Conservation (phyloP, 176 grass and related monocot species). For the Juncus inflexus region DNA sequence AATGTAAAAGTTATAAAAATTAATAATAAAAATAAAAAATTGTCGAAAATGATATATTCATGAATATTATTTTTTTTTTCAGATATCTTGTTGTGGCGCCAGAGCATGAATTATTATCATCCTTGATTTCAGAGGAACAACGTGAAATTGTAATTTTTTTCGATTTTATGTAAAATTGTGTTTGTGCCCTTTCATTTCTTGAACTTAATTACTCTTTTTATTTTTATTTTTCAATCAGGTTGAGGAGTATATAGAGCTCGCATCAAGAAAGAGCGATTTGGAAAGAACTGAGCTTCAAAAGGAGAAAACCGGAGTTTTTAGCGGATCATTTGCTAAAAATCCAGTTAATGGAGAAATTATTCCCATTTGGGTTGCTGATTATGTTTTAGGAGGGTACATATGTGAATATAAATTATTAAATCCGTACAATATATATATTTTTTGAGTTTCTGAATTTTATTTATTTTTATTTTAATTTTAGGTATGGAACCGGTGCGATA, state of each 20-base stretch:
- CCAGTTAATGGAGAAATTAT: slow-evolving; percentile 77
- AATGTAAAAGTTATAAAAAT: no score
- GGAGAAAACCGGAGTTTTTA: slow-evolving; percentile 94
- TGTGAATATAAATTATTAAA: neutral
- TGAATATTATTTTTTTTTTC: slow-evolving; percentile 27
- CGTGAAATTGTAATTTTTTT: slow-evolving; percentile 38
- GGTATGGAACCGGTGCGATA: slow-evolving; percentile 93
- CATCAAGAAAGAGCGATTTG: slow-evolving; percentile 84
- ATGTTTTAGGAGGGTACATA: slow-evolving; percentile 93
- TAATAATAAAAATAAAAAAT: no score
- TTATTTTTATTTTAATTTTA: slow-evolving; percentile 30
- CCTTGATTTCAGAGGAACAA: slow-evolving; percentile 70
- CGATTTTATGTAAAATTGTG: slow-evolving; percentile 23
- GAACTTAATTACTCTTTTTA: slow-evolving; percentile 1
- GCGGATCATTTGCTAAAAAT: slow-evolving; percentile 93
- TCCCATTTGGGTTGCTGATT: slow-evolving; percentile 98
- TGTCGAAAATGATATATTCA: neutral
- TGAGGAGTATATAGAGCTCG: slow-evolving; percentile 63
- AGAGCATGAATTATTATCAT: slow-evolving; percentile 59
- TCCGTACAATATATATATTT: neutral
- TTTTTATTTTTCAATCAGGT: slow-evolving; percentile 53
- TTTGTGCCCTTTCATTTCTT: neutral
- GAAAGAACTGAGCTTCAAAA: slow-evolving; percentile 99
- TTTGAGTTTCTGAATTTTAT: neutral
- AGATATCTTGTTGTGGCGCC: slow-evolving; percentile 93